phyloP scores from a whole-genome alignment of 768 basidiomycete species.

The Butyriboletus loyo region DNA sequence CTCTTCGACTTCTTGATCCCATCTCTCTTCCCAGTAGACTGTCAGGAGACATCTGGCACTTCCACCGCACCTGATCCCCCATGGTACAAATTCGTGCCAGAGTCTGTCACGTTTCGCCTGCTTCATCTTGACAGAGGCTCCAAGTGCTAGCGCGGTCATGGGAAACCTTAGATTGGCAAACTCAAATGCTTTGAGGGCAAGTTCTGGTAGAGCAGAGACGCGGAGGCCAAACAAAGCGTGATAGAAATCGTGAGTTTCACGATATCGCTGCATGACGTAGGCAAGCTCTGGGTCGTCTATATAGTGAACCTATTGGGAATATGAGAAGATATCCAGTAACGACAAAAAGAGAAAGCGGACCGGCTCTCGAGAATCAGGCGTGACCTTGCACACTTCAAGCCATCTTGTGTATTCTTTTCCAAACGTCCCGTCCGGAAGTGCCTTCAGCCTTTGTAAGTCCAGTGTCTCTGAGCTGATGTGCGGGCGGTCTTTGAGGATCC shows the following conservation, averaged over 20 bases:
- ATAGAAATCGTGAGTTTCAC: slow-evolving; percentile 97
- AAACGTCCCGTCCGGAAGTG: slow-evolving; percentile 75
- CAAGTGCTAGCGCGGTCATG: slow-evolving; percentile 78
- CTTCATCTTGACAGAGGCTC: slow-evolving; percentile 35
- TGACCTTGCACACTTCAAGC: slow-evolving; percentile 84
- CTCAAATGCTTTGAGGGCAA: slow-evolving; percentile 94
- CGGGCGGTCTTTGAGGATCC: slow-evolving; percentile 81
- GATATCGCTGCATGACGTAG: slow-evolving; percentile 96
- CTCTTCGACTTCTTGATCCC: slow-evolving; percentile 79
- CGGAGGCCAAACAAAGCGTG: slow-evolving; percentile 89
- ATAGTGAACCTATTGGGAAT: slow-evolving; percentile 72
- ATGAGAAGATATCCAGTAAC: not conserved
- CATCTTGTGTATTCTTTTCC: slow-evolving; percentile 86
- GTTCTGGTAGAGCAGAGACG: slow-evolving; percentile 85
- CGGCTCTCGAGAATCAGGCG: slow-evolving; percentile 90
- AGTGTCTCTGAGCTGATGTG: slow-evolving; percentile 74
- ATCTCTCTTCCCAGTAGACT: slow-evolving; percentile 95
- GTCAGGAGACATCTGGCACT: slow-evolving; percentile 74
- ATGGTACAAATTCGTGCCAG: slow-evolving; percentile 82
- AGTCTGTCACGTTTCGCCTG: slow-evolving; percentile 50
- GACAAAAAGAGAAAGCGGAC: slow-evolving; percentile 43
- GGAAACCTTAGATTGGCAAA: slow-evolving; percentile 90
- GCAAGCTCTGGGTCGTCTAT: slow-evolving; percentile 94
- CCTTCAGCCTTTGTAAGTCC: slow-evolving; percentile 62
- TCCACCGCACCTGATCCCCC: slow-evolving; percentile 86